Evolutionary conservation across 129 eudicot species (phyloP), one percentile per base, ranked within the genome.

Genomic region (Pulicaria dysenterica): DNA sequence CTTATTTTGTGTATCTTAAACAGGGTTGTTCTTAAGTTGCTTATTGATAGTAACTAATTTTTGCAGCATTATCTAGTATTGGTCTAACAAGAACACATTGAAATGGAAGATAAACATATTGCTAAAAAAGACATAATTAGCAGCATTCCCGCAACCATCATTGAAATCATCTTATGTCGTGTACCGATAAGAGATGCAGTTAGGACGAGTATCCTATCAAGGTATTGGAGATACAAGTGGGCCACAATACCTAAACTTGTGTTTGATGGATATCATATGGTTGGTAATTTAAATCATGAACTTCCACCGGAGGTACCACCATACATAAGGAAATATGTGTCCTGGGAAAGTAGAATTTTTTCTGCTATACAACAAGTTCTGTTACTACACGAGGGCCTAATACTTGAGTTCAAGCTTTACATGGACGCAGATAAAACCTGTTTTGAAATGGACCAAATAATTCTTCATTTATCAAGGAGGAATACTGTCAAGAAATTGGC

Each of bases 221-320:
- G 15, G 17, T 16, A 69, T 7, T 69, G 73, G 73, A 69, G 48
- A 13, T 69, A 69, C 60, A 69, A 51, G 0, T 50, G 73, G 73
- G 44, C 9, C 37, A 69, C 24, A 14, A 69, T 69, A 50, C 61
- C 73, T 50, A 51, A 69, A 69, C 73, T 69, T 69, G 37, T n/a
- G 42, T 69, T 50, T 39, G 5, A 5, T 47, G 38, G 24, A 41
- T 6, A 36, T 3, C 5, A 63, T 13, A 34, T 12, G 17, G 6
- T 67, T 41, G 8, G 42, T 0, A 42, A 3, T 15, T 16, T 37
- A 40, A 16, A 3, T 42, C 39, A 64, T 14, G 5, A 8, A 0
- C 15, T 4, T 3, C 5, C 3, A 3, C 8, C 3, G 57, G 57
- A 12, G 37, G 7, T 1, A 24, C n/a, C n/a, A n/a, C n/a, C n/a